Conservation (phyloP, 2,329 filamentous ascomycete species). For the Fusarium sp. region DNA sequence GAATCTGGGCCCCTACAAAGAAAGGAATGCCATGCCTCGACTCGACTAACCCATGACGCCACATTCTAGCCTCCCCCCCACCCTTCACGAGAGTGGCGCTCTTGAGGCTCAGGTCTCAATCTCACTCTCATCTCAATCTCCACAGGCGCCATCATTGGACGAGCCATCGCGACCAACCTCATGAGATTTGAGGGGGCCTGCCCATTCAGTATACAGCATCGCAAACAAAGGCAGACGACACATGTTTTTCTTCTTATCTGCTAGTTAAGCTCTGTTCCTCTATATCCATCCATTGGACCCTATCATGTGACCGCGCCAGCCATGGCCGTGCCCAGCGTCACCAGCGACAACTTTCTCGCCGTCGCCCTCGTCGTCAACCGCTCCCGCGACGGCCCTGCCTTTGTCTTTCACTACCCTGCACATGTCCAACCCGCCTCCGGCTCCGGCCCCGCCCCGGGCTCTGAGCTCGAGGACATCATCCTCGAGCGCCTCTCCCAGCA, state of each 20-base stretch:
- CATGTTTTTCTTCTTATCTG: background rate
- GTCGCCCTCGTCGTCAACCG: conserved; percentile 80
- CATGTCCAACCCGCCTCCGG: conserved; percentile 56
- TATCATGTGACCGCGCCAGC: conserved; percentile 38
- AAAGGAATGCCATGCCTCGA: background rate
- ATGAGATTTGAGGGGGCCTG: background rate
- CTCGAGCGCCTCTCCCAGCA: conserved; percentile 60
- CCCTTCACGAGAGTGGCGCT: conserved; percentile 24
- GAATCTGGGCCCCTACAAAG: background rate
- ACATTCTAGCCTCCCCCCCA: conserved; percentile 12
- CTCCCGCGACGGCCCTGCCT: conserved; percentile 81
- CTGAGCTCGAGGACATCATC: conserved; percentile 64
- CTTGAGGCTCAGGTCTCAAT: conserved; percentile 26
- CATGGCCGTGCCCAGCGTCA: conserved; percentile 62
- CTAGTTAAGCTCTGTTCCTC: background rate
- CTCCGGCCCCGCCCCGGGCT: conserved; percentile 46
- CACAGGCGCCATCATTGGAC: conserved; percentile 29
- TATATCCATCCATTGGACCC: background rate
- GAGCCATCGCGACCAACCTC: conserved; percentile 20
- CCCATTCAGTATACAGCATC: background rate
- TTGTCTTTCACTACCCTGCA: conserved; percentile 92
- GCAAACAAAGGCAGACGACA: conserved; percentile 5
- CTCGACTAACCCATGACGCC: conserved; percentile 12
- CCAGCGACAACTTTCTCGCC: conserved; percentile 70
- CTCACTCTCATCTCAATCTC: conserved; percentile 16